Conservation (phyloP, 1,284 basidiomycete species). For the Lentinula novae-zelandiae region DNA sequence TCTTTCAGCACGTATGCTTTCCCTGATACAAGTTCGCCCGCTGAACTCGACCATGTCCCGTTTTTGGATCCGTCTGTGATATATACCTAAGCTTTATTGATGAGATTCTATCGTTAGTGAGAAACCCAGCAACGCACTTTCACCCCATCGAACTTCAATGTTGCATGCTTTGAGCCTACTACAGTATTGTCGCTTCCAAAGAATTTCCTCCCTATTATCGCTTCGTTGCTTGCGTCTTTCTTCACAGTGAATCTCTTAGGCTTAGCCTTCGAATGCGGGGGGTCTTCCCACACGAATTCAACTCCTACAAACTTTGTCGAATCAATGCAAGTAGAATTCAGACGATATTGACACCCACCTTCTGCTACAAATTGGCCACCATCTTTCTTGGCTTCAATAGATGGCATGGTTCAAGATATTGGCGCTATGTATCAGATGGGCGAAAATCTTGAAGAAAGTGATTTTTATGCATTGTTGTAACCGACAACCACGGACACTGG, state of each 20-base stretch:
- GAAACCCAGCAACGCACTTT: background rate
- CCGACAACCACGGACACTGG: background rate
- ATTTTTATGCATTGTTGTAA: background rate
- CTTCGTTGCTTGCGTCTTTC: background rate
- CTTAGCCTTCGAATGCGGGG: background rate
- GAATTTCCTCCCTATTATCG: background rate
- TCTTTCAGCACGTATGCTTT: conserved; percentile 2
- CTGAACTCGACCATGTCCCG: conserved; percentile 5
- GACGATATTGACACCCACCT: background rate
- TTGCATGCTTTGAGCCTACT: background rate
- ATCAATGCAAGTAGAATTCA: background rate
- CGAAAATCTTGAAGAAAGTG: too few species aligned
- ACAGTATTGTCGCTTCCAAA: background rate
- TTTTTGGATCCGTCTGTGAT: conserved; percentile 6
- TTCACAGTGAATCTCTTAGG: background rate
- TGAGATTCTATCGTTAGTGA: background rate
- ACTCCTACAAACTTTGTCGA: background rate
- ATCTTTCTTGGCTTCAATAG: background rate
- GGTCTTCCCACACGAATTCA: conserved; percentile 10
- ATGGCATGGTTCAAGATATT: background rate
- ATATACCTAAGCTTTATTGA: background rate
- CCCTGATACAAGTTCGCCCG: background rate
- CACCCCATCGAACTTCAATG: background rate
- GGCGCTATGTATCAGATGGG: too few species aligned
- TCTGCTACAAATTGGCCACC: background rate